Evolutionary conservation across 2,329 filamentous ascomycete species (phyloP).

Genomic region (Neopestalotiopsis sp.): DNA sequence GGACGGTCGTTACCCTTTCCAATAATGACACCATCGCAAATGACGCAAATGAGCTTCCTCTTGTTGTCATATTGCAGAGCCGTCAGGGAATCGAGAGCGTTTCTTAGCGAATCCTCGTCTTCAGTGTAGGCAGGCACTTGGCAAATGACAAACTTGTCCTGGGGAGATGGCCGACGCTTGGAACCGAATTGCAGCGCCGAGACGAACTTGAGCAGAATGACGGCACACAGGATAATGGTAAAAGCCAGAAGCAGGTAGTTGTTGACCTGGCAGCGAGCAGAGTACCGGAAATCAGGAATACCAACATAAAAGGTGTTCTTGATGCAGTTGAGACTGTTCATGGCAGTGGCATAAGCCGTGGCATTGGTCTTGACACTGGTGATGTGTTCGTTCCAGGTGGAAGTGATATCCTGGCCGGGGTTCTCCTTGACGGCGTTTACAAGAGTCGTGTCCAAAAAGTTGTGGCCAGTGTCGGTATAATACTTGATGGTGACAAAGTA

Average conservation of each 20-base stretch:
- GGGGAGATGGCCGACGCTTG: slow-evolving; percentile 84
- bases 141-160: slow-evolving; percentile 99
- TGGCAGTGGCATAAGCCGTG: slow-evolving; percentile 55
- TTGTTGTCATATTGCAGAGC: slow-evolving; percentile 98
- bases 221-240: slow-evolving; percentile 79
- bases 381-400: slow-evolving; percentile 63
- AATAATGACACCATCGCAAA: slow-evolving; percentile 97
- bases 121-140: slow-evolving; percentile 98
- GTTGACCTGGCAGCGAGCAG: slow-evolving; percentile 80
- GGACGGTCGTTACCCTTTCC: slow-evolving; percentile 95
- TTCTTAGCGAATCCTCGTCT: slow-evolving; percentile 91
- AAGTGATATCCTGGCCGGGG: slow-evolving; percentile 79
- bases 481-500: slow-evolving; percentile 80
- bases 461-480: slow-evolving; percentile 54
- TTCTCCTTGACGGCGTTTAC: slow-evolving; percentile 74
- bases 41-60: slow-evolving; percentile 92
- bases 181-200: slow-evolving; percentile 92
- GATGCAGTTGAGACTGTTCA: slow-evolving; percentile 79
- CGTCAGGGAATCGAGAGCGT: slow-evolving; percentile 92
- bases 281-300: slow-evolving; percentile 81
- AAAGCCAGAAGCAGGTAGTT: slow-evolving; percentile 90
- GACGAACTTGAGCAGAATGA: slow-evolving; percentile 88
- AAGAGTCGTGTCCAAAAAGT: slow-evolving; percentile 75
- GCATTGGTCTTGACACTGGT: slow-evolving; percentile 53
- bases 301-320: slow-evolving; percentile 85